These are phyloP conservation scores for Xylaria curta DNA, from an alignment of 495 filamentous ascomycete genomes.

Conservation along the genomic window DNA sequence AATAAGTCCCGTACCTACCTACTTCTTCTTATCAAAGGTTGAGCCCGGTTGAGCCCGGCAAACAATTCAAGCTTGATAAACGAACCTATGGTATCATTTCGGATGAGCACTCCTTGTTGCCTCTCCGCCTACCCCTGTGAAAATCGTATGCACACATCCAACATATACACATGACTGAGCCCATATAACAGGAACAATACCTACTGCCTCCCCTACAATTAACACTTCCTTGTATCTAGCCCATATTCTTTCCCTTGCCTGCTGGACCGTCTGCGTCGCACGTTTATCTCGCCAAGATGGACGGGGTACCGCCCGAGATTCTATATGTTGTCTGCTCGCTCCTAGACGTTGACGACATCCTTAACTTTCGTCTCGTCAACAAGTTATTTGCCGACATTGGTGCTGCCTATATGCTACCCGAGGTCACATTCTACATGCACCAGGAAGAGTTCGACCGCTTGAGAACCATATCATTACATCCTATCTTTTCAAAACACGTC, in stretches of 20 bases:
- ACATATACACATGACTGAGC: not conserved
- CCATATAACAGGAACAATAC: not conserved
- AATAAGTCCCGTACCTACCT: slow-evolving; percentile 9
- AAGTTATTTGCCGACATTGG: slow-evolving; percentile 28
- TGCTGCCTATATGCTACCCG: slow-evolving; percentile 24
- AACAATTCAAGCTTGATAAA: not conserved
- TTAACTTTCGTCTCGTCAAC: slow-evolving; percentile 29
- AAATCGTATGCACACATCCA: slow-evolving; percentile 11
- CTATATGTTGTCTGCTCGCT: slow-evolving; percentile 24
- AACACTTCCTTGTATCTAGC: not conserved
- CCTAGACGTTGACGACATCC: slow-evolving; percentile 15
- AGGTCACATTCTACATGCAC: slow-evolving; percentile 21
- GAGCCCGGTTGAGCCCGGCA: slow-evolving; percentile 1
- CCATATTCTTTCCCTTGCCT: not conserved
- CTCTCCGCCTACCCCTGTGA: not conserved
- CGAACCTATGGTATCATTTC: not conserved
- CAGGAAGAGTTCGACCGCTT: slow-evolving; percentile 12
- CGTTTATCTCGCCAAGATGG: slow-evolving; percentile 21
- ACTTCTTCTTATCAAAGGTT: slow-evolving; percentile 2
- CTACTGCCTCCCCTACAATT: not conserved
- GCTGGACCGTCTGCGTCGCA: not conserved
- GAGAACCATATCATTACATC: slow-evolving; percentile 15
- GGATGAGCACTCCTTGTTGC: not conserved
- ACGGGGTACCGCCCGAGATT: slow-evolving; percentile 26
- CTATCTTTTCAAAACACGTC: slow-evolving; percentile 26